A percentile compares a stretch with the other conserved stretches of the same genome.
Evolutionary conservation across 352 stramenopile genomes (phyloP).

Genomic region (Peronosclerospora sorghi): DNA sequence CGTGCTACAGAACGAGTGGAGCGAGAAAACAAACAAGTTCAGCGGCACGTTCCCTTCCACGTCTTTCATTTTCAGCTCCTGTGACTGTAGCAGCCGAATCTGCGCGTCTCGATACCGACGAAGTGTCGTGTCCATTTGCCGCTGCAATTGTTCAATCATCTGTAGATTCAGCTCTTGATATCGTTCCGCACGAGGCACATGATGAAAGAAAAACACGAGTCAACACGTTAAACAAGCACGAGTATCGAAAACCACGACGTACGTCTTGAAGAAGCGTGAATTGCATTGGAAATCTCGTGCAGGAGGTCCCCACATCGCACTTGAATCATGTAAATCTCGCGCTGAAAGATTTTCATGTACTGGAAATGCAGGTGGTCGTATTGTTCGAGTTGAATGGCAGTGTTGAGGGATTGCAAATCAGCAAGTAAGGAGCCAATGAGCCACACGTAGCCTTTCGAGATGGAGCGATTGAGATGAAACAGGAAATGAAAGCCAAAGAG

Average conservation of each 20-base stretch:
- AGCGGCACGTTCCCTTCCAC: constrained; percentile 72
- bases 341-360: constrained; percentile 73
- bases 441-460: constrained; percentile 54
- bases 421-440: constrained; percentile 54
- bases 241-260: constrained; percentile 4
- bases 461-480: constrained; percentile 63
- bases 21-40: constrained; percentile 74
- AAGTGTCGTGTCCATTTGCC: constrained; percentile 61
- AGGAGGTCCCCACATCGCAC: constrained; percentile 49
- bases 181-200: too few relatives aligned
- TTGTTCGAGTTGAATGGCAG: constrained; percentile 70
- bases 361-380: constrained; percentile 60
- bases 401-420: constrained; percentile 57
- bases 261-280: constrained; percentile 41
- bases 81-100: constrained; percentile 35
- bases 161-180: constrained; percentile 50
- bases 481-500: constrained; percentile 50
- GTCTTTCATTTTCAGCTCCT: constrained; percentile 52
- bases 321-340: constrained; percentile 74
- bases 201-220: constrained; percentile 3
- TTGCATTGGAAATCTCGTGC: constrained; percentile 52
- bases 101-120: constrained; percentile 49
- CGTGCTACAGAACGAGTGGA: constrained; percentile 76
- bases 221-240: background rate
- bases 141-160: constrained; percentile 31